phyloP scores from a whole-genome alignment of 345 rosid species.

The Syzygium oleosum region DNA sequence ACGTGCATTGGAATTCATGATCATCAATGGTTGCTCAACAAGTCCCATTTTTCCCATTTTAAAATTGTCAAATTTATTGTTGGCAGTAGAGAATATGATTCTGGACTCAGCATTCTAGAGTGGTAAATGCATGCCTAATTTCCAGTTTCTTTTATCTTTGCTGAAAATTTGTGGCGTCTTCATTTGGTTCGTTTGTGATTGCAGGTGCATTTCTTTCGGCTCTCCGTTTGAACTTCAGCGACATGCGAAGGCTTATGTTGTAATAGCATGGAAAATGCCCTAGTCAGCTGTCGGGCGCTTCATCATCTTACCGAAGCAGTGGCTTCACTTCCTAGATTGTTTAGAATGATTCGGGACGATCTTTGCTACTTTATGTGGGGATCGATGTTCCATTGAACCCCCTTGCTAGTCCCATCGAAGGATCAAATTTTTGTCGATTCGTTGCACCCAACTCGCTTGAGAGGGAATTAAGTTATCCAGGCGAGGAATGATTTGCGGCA shows the following conservation, averaged over 20 bases:
- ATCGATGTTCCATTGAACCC: neutral
- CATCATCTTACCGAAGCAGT: neutral
- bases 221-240: conserved; percentile 64
- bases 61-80: neutral
- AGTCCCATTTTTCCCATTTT: neutral
- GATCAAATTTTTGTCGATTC: conserved; percentile 9
- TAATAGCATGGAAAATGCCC: conserved; percentile 12
- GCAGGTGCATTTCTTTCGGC: conserved; percentile 78
- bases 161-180: neutral
- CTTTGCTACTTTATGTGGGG: neutral
- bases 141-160: neutral
- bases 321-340: neutral
- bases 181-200: neutral
- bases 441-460: neutral
- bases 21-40: neutral
- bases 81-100: neutral
- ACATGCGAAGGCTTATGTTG: conserved; percentile 68
- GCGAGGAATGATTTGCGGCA: neutral
- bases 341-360: conserved; percentile 1
- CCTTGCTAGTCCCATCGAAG: neutral
- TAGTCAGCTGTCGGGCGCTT: neutral
- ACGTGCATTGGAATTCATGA: neutral
- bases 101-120: neutral
- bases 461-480: neutral
- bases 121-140: neutral